Base-by-base conservation (phyloP, 129 eudicot genomes). In the Tagetes erecta region DNA sequence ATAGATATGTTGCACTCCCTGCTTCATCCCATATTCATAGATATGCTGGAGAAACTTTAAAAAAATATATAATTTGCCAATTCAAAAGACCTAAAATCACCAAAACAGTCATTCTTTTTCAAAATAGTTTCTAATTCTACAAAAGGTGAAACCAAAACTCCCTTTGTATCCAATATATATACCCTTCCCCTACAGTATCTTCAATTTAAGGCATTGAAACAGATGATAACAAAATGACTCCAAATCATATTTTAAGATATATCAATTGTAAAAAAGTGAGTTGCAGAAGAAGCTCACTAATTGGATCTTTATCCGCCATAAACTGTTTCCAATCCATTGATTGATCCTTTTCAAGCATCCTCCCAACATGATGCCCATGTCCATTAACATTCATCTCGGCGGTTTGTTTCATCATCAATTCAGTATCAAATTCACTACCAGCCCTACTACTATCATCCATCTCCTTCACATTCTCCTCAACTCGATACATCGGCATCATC, bases 301-400 rank as follows among this genome's bases (percentile, higher is more conserved):
- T 84, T 5, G 80, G 87, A 80, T 88, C 92, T 60, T 84, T 63
- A 9, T 78, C 89, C 0, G 88, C 82, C 87, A 91, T 80, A 34
- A 88, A 20, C 35, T 64, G 76, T 75, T 88, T 91, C 97, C 97
- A 88, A 82, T 91, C 95, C 78, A 91, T 49, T 3, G 91, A 86
- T 10, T 68, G 81, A 44, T 81, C 89, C 66, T 68, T 87, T 49
- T 88, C 95, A 82, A 86, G 76, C 74, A 63, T 84, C 81, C 92
- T 84, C 56, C 68, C 65, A 71, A 39, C 75, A 55, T 56, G 64
- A 40, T 81, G 84, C 50, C 90, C 92, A 40, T 81, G 84, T 44
- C 90, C 92, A n/a, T 86, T 82, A 42, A 67, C 80, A 13, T 60
- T 83, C 84, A 76, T 64, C 71, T 69, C 80, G 0, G 63, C 59